A percentile compares a stretch with the other conserved stretches of the same genome.
These are phyloP conservation scores for Tricholoma saponaceum DNA, from an alignment of 768 basidiomycete species.

Conservation along the genomic window DNA sequence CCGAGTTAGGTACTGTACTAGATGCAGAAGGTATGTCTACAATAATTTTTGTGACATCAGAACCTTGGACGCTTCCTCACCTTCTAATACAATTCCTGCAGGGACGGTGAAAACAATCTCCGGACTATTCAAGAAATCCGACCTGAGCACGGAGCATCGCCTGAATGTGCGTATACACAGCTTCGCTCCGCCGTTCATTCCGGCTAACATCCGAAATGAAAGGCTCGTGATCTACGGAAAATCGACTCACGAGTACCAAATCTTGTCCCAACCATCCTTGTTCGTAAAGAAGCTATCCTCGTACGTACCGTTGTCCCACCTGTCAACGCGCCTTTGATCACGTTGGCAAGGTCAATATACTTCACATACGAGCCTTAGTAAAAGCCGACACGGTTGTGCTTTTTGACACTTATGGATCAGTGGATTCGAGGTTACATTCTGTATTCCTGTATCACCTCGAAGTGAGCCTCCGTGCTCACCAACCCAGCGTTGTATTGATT, in stretches of 20 bases:
- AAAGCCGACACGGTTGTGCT: slow-evolving; percentile 90
- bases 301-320: slow-evolving; percentile 39
- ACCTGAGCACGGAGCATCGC: slow-evolving; percentile 82
- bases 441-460: slow-evolving; percentile 87
- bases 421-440: slow-evolving; percentile 81
- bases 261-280: slow-evolving; percentile 90
- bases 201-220: slow-evolving; percentile 15
- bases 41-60: neutral
- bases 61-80: neutral
- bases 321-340: neutral
- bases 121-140: slow-evolving; percentile 86
- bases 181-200: slow-evolving; percentile 13
- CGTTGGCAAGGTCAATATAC: slow-evolving; percentile 70
- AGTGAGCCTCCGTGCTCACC: slow-evolving; percentile 33
- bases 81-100: slow-evolving; percentile 25
- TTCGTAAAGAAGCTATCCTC: slow-evolving; percentile 83
- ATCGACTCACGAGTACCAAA: slow-evolving; percentile 94
- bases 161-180: slow-evolving; percentile 67
- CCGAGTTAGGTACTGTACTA: slow-evolving; percentile 69
- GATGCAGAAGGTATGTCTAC: slow-evolving; percentile 66
- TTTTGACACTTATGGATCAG: slow-evolving; percentile 89
- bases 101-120: slow-evolving; percentile 86
- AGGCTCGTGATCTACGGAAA: slow-evolving; percentile 96
- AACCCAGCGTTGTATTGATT: slow-evolving; percentile 6
- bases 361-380: slow-evolving; percentile 92